These are phyloP conservation scores for Phyllosticta paracitricarpa DNA, from an alignment of 2,329 filamentous ascomycete genomes.

Conservation along the genomic window DNA sequence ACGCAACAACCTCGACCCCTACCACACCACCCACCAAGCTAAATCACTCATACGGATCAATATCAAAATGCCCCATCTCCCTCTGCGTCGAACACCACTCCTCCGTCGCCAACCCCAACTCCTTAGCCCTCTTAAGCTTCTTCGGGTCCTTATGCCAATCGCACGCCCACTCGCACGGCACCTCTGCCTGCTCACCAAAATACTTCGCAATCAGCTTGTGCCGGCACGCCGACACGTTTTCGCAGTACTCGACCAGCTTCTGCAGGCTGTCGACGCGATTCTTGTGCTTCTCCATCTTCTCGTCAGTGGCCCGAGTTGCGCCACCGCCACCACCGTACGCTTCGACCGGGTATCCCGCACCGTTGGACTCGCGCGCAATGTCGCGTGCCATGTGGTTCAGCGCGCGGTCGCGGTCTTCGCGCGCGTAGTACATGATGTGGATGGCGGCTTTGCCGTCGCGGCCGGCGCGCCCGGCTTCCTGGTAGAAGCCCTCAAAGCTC, in stretches of 20 bases:
- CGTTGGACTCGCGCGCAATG: constrained; percentile 37
- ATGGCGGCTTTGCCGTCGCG: constrained; percentile 78
- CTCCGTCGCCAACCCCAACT: constrained; percentile 35
- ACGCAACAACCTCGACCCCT: not conserved
- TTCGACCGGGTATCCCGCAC: constrained; percentile 17
- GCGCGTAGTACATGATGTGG: constrained; percentile 85
- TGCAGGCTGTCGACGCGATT: constrained; percentile 36
- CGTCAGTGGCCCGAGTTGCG: constrained; percentile 13
- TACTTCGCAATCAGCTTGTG: constrained; percentile 42
- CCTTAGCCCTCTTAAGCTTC: constrained; percentile 33
- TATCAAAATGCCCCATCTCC: constrained; percentile 24
- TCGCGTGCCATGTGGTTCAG: constrained; percentile 42
- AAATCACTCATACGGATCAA: not conserved
- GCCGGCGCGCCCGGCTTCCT: constrained; percentile 86
- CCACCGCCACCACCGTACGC: constrained; percentile 29
- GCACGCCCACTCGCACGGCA: constrained; percentile 37
- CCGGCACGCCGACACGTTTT: constrained; percentile 61
- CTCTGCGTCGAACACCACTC: constrained; percentile 41
- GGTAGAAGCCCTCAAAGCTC: constrained; percentile 91
- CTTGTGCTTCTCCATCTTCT: constrained; percentile 18
- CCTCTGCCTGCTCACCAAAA: constrained; percentile 20
- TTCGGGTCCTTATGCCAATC: constrained; percentile 39
- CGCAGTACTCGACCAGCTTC: constrained; percentile 68
- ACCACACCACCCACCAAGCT: not conserved
- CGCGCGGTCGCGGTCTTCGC: constrained; percentile 73